phyloP scores from a whole-genome alignment of 768 basidiomycete genomes.

The Agrocybe praecox region DNA sequence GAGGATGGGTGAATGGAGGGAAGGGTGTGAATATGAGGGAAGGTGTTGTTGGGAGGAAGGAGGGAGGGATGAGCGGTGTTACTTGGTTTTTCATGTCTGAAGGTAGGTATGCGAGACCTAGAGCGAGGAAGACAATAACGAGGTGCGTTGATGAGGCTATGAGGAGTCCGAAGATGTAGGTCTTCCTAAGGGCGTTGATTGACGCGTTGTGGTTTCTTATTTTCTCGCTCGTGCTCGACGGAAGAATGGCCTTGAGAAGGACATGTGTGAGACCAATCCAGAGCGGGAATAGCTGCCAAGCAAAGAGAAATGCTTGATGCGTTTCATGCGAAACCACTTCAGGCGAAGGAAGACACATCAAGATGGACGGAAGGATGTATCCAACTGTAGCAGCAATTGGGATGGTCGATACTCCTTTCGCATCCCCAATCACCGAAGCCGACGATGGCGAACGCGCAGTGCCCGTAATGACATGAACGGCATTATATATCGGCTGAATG shows the following conservation, averaged over 20 bases:
- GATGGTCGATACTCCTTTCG: neutral
- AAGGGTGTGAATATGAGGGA: neutral
- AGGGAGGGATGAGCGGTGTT: neutral
- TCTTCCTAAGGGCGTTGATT: neutral
- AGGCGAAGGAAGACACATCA: neutral
- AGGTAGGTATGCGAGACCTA: neutral
- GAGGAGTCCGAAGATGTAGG: neutral
- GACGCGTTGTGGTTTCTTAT: neutral
- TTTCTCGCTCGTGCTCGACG: neutral
- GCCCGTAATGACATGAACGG: neutral
- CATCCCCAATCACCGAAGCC: neutral
- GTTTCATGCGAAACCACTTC: neutral
- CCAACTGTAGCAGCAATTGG: neutral
- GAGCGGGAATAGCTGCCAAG: conserved; percentile 1
- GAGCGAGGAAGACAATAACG: neutral
- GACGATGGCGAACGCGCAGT: neutral
- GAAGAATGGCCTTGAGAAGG: neutral
- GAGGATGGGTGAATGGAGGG: neutral
- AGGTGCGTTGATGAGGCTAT: neutral
- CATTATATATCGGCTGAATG: neutral
- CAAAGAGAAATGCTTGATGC: neutral
- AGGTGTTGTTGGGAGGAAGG: neutral
- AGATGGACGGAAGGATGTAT: neutral
- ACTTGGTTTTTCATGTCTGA: neutral
- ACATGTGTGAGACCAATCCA: neutral